A percentile compares a stretch with the other conserved stretches of the same genome.
These are phyloP conservation scores for Plasmodium gallinaceum DNA, from an alignment of 169 alveolate species.

Conservation along the genomic window DNA sequence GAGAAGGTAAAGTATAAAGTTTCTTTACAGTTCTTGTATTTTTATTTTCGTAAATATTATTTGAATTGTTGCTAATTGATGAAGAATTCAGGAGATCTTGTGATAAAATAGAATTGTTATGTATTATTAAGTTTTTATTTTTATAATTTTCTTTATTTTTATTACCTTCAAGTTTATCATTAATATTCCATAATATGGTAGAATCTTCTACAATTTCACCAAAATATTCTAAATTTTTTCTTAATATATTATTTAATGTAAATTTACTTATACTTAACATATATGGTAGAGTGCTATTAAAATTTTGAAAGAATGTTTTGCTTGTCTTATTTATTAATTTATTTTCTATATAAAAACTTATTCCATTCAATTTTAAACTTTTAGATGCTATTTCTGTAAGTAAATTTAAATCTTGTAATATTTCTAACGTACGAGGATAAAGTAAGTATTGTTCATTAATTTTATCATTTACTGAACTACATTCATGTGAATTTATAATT, in stretches of 20 bases:
- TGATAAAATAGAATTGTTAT: not conserved
- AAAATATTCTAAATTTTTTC: constrained; percentile 3
- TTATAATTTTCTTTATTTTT: not conserved
- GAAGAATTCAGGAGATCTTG: not conserved
- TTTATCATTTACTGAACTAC: not conserved
- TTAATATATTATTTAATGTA: constrained; percentile 22
- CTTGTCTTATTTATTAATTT: constrained; percentile 34
- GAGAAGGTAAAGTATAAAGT: constrained; percentile 45
- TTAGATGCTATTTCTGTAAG: constrained; percentile 21
- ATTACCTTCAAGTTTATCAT: not conserved
- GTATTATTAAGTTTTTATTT: not conserved
- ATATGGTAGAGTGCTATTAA: constrained; percentile 26
- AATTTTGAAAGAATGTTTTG: constrained; percentile 38
- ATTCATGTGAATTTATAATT: constrained; percentile 20
- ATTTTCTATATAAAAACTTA: constrained; percentile 25
- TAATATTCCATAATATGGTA: constrained; percentile 14
- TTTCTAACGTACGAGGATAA: constrained; percentile 48
- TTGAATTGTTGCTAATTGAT: not conserved
- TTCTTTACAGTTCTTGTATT: constrained; percentile 13
- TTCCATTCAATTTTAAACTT: constrained; percentile 43
- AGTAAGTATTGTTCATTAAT: constrained; percentile 46
- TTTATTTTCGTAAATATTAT: not conserved
- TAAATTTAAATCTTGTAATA: constrained; percentile 24
- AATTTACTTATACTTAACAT: constrained; percentile 46
- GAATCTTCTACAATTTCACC: not conserved